Evolutionary conservation across 805 yeast species (phyloP).

Genomic region (Spathaspora arborariae): DNA sequence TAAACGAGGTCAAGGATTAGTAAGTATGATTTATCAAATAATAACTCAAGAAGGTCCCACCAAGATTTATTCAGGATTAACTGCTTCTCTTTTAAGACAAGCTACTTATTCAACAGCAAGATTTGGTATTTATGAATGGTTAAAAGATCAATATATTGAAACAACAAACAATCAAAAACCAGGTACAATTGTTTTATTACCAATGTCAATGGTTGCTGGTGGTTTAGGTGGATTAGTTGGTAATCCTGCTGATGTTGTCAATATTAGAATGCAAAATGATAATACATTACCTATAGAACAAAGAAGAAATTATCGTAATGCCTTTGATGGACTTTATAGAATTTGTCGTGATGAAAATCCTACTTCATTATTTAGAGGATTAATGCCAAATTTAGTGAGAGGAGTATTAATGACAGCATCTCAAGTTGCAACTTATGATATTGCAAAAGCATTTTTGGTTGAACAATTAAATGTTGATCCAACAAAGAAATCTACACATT

Average conservation of each 20-base stretch:
- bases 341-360: slow-evolving; percentile 60
- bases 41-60: slow-evolving; percentile 59
- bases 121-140: slow-evolving; percentile 78
- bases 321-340: slow-evolving; percentile 67
- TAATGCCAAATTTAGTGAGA: slow-evolving; percentile 72
- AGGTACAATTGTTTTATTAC: slow-evolving; percentile 57
- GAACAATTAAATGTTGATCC: slow-evolving; percentile 49
- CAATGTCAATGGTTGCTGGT: slow-evolving; percentile 83
- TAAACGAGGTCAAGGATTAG: slow-evolving; percentile 58
- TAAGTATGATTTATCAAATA: slow-evolving; percentile 58
- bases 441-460: slow-evolving; percentile 62
- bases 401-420: slow-evolving; percentile 89
- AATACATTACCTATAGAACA: slow-evolving; percentile 59
- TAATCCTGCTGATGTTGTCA: slow-evolving; percentile 83
- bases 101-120: slow-evolving; percentile 85
- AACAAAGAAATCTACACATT: slow-evolving; percentile 65
- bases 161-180: slow-evolving; percentile 43
- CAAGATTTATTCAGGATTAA: slow-evolving; percentile 75
- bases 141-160: slow-evolving; percentile 52
- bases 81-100: slow-evolving; percentile 80
- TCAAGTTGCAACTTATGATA: slow-evolving; percentile 84
- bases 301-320: slow-evolving; percentile 73
- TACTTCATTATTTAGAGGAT: slow-evolving; percentile 62
- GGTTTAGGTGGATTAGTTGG: slow-evolving; percentile 83
- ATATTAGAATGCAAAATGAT: slow-evolving; percentile 90